A percentile compares a stretch with the other conserved stretches of the same genome.
Conservation (phyloP, 768 basidiomycete genomes). For the Tulasnella calospora region DNA sequence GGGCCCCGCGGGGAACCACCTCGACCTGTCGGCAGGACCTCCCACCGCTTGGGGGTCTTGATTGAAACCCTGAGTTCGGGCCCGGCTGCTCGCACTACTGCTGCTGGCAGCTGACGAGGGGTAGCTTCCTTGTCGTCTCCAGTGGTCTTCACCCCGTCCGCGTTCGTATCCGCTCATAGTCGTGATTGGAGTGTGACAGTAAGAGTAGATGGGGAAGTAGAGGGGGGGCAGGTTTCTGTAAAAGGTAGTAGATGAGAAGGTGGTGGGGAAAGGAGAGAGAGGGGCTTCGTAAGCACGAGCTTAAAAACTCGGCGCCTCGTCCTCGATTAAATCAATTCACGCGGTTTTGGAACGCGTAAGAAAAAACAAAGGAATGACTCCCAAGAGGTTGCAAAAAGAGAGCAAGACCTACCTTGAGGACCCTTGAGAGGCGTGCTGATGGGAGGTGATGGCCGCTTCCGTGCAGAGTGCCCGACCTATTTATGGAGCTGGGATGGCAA, state of each 20-base stretch:
- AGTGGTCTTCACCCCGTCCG: constrained; percentile 3
- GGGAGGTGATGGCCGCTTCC: background rate
- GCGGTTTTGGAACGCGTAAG: background rate
- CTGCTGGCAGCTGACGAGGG: background rate
- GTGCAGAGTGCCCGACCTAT: background rate
- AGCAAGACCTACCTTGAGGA: background rate
- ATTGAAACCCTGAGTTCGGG: background rate
- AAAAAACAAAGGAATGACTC: background rate
- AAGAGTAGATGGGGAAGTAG: background rate
- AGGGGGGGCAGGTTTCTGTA: background rate
- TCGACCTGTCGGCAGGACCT: background rate
- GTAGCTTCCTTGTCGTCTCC: constrained; percentile 1
- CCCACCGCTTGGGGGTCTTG: background rate
- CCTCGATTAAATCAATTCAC: background rate
- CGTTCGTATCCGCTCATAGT: constrained; percentile 4
- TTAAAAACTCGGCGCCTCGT: background rate
- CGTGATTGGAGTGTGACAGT: background rate
- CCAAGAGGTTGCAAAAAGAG: background rate
- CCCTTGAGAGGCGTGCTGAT: background rate
- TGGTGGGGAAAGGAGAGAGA: background rate
- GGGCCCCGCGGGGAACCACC: background rate
- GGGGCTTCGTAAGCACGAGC: background rate
- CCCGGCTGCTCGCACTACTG: background rate
- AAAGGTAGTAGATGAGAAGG: background rate
- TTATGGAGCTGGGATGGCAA: background rate